A percentile compares a stretch with the other conserved stretches of the same genome.
phyloP scores from a whole-genome alignment of 192 early-diverging fungal genomes.

The Jimgerdemannia lactiflua region DNA sequence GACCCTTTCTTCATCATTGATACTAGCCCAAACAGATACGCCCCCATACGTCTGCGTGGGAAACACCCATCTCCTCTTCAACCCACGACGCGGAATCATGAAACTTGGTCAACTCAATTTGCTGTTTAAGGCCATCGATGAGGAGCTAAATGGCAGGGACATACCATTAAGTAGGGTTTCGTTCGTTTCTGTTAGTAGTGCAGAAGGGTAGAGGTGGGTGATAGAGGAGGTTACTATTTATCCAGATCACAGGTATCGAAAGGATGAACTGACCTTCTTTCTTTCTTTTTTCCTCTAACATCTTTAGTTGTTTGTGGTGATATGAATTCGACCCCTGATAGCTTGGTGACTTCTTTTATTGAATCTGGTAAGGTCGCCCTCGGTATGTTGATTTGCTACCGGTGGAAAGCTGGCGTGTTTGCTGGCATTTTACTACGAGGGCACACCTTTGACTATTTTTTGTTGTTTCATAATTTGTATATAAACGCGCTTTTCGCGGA shows the following conservation, averaged over 20 bases:
- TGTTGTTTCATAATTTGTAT: too few relatives aligned
- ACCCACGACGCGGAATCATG: background rate
- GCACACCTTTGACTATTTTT: too few relatives aligned
- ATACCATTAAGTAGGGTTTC: background rate
- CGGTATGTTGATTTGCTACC: too few relatives aligned
- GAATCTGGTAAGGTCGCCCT: background rate
- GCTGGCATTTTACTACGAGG: too few relatives aligned
- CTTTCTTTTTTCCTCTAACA: background rate
- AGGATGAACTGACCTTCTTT: too few relatives aligned
- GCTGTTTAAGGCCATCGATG: background rate
- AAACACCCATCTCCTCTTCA: slow-evolving; percentile 4
- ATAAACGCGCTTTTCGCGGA: too few relatives aligned
- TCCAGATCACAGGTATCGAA: too few relatives aligned
- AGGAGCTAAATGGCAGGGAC: background rate
- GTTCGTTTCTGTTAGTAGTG: background rate
- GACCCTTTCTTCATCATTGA: too few relatives aligned
- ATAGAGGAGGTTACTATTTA: too few relatives aligned
- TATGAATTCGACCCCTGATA: slow-evolving; percentile 6
- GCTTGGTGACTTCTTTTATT: background rate
- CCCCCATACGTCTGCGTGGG: background rate
- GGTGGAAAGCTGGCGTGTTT: too few relatives aligned
- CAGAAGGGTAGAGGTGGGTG: background rate
- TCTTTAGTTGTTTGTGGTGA: slow-evolving; percentile 1
- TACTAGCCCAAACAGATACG: background rate
- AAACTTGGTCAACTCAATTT: background rate